Evolutionary conservation across 1,284 basidiomycete species (phyloP), one percentile per base, ranked within the genome.

Genomic region (Spongispora temasekensis): DNA sequence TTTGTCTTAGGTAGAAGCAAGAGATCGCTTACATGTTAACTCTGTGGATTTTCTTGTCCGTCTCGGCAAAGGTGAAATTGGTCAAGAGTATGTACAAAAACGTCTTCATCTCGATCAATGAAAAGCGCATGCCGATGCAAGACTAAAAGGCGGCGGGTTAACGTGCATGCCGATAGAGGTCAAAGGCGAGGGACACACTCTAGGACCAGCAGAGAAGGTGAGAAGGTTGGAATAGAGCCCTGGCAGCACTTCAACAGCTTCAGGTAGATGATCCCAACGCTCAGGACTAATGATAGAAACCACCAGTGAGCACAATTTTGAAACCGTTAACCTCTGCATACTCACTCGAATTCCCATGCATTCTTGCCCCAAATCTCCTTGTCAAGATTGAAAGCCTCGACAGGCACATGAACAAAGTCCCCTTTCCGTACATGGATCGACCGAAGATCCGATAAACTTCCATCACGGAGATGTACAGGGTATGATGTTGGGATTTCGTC

Each of bases 321-420:
- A 25, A 13, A 27, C 5, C 9, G n/a, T n/a, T 48, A 30, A 42
- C 9, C 15, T 53, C 42, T 62, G 34, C 32, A 13, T 10, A 75
- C 87, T 63, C 69, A 91, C 91, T 85, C 82, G 74, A 93, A 93
- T 28, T 83, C 77, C 88, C 89, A 91, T 35, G 88, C 89, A 71
- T 90, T 84, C 19, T 83, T 77, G 9, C 91, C 91, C 91, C 91
- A 93, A 28, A 92, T 79, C 30, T 74, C 79, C 62, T 85, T 87
- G 69, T 91, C 88, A 37, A 91, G 73, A 67, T 91, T 91, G 77
- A 93, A 87, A 3, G 84, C 89, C 66, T 93, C 91, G 13, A 93
- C 74, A 0, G 91, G 86, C 3, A 93, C 80, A 71, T 93, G 90
- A 10, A 93, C 82, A 55, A 87, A 83, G 42, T 82, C 86, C 8